Conservation (phyloP, 495 filamentous ascomycete species). For the Glonium stellatum region DNA sequence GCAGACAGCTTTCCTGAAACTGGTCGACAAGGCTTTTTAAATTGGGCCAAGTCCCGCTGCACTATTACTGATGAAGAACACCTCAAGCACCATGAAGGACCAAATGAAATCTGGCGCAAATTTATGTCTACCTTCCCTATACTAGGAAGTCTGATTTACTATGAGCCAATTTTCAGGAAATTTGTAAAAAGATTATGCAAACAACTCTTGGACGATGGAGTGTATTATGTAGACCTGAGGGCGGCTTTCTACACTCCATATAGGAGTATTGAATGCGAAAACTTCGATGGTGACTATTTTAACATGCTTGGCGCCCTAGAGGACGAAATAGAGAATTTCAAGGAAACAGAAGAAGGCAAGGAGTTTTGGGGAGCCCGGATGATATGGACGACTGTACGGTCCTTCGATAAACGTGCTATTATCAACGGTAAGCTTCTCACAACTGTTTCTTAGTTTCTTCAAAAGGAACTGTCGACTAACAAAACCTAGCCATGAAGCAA, state of each 20-base stretch:
- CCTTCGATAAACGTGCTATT: constrained; percentile 55
- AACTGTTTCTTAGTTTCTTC: not conserved
- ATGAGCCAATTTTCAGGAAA: constrained; percentile 82
- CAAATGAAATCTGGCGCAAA: constrained; percentile 71
- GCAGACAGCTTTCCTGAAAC: constrained; percentile 67
- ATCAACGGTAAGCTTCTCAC: constrained; percentile 43
- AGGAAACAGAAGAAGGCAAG: constrained; percentile 59
- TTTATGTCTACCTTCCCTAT: constrained; percentile 65
- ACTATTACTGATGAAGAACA: constrained; percentile 64
- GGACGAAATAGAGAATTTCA: constrained; percentile 75
- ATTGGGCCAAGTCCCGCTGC: constrained; percentile 70
- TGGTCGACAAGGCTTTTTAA: constrained; percentile 61
- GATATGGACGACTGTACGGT: constrained; percentile 76
- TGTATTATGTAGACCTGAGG: constrained; percentile 71
- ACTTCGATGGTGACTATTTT: constrained; percentile 52
- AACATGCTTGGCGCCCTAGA: constrained; percentile 63
- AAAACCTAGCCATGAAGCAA: constrained; percentile 57
- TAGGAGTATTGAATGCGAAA: constrained; percentile 50
- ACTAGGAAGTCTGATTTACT: constrained; percentile 66
- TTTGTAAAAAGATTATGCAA: constrained; percentile 63
- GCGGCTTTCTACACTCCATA: constrained; percentile 55
- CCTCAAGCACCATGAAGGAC: constrained; percentile 71
- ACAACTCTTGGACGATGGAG: constrained; percentile 64
- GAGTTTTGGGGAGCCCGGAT: constrained; percentile 78
- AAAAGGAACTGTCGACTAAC: not conserved